A percentile compares a stretch with the other conserved stretches of the same genome.
Conservation (phyloP, 1,284 basidiomycete species). For the Sutorius eximius region DNA sequence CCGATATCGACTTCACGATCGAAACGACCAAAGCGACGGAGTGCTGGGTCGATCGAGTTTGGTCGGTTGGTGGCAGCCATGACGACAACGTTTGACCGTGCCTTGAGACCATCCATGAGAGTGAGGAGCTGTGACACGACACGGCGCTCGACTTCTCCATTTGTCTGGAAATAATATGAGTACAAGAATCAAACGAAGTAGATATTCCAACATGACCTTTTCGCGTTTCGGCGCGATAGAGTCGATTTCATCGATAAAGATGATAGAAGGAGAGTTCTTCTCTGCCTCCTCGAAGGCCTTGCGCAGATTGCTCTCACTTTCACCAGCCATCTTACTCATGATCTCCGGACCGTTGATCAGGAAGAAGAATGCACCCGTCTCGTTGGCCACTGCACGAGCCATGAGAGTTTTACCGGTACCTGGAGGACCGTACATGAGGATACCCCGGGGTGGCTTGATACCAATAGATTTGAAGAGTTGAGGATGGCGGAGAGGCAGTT, state of each 20-base stretch:
- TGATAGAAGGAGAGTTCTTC: constrained; percentile 99
- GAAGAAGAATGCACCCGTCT: constrained; percentile 99
- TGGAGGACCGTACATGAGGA: constrained; percentile 94
- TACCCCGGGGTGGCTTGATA: constrained; percentile 99
- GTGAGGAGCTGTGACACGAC: constrained; percentile 98
- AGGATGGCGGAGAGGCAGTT: constrained; percentile 95
- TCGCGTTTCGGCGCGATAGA: constrained; percentile 99
- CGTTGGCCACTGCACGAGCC: constrained; percentile 98
- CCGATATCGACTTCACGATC: constrained; percentile 99
- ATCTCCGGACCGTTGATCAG: constrained; percentile 99
- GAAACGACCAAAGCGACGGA: constrained; percentile 97
- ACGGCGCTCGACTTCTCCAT: constrained; percentile 98
- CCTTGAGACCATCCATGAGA: constrained; percentile 98
- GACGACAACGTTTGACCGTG: constrained; percentile 97
- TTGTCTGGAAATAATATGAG: constrained; percentile 62
- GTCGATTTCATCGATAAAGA: constrained; percentile 99
- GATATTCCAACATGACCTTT: constrained; percentile 53
- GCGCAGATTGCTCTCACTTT: constrained; percentile 94
- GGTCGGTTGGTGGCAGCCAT: constrained; percentile 99
- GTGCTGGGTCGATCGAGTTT: constrained; percentile 98
- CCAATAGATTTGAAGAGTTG: constrained; percentile 99
- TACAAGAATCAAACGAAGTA: neutral
- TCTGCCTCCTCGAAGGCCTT: constrained; percentile 99
- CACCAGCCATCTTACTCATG: constrained; percentile 99
- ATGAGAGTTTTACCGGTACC: constrained; percentile 98